These are phyloP conservation scores for Sordariomycetes sp. DNA, from an alignment of 2,329 filamentous ascomycete species.

Conservation along the genomic window DNA sequence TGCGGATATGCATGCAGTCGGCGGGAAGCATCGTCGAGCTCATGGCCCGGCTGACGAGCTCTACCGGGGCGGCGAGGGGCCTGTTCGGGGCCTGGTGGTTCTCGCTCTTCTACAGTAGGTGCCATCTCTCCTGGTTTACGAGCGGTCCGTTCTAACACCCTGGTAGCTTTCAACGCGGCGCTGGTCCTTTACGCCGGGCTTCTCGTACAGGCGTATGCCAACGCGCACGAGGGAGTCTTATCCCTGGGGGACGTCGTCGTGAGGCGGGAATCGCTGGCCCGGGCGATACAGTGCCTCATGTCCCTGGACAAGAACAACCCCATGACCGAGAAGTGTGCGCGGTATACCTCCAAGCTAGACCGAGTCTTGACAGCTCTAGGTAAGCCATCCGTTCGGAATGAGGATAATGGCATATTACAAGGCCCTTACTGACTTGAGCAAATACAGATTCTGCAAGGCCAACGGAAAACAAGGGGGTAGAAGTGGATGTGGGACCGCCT, in stretches of 20 bases:
- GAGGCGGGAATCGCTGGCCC: background rate
- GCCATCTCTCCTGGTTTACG: background rate
- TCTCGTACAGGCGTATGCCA: background rate
- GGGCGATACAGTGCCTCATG: background rate
- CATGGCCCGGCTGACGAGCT: background rate
- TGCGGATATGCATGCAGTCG: constrained; percentile 1
- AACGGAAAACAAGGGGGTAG: background rate
- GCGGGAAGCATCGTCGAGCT: background rate
- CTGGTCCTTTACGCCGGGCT: background rate
- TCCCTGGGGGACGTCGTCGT: background rate
- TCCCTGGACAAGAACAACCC: background rate
- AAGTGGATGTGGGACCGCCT: background rate
- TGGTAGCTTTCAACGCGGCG: constrained; percentile 1
- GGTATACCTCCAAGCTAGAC: background rate
- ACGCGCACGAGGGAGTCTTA: background rate
- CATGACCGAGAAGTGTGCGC: background rate
- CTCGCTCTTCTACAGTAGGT: constrained; percentile 1
- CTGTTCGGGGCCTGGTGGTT: constrained; percentile 2
- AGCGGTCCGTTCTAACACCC: background rate
- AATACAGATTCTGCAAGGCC: background rate
- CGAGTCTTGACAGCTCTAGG: background rate
- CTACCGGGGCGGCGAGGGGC: background rate
- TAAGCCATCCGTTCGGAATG: background rate
- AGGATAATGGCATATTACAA: background rate
- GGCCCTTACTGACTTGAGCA: background rate